Percentiles rank a stretch among this genome's conserved stretches.
phyloP scores from a whole-genome alignment of 2,329 filamentous ascomycete genomes.

The Trichoderma cornu-damae region DNA sequence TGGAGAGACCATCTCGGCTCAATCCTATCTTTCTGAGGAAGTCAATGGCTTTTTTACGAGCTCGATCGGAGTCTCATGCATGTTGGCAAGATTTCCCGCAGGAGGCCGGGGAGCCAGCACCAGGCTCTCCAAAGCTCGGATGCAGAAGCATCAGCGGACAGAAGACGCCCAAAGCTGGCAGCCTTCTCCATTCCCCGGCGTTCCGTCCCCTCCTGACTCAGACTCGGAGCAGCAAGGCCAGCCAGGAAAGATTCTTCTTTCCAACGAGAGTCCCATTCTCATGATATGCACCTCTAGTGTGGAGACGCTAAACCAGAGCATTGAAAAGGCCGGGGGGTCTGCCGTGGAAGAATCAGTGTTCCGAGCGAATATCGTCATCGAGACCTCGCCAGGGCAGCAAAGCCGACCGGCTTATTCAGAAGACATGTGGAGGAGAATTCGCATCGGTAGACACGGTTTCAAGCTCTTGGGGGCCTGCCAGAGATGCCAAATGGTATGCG shows the following conservation, averaged over 20 bases:
- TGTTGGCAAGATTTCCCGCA: conserved; percentile 76
- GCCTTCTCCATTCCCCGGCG: conserved; percentile 51
- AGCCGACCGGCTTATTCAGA: conserved; percentile 64
- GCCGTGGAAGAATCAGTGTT: conserved; percentile 70
- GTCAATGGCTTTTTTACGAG: conserved; percentile 74
- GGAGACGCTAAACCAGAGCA: conserved; percentile 67
- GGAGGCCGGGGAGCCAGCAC: conserved; percentile 54
- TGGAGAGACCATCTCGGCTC: conserved; percentile 68
- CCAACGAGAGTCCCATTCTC: conserved; percentile 92
- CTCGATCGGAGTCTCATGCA: conserved; percentile 71
- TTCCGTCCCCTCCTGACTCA: conserved; percentile 54
- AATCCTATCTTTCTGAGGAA: conserved; percentile 60
- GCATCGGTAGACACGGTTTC: conserved; percentile 60
- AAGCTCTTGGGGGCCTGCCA: conserved; percentile 77
- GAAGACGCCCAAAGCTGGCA: conserved; percentile 29
- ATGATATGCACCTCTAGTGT: conserved; percentile 77
- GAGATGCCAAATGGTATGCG: conserved; percentile 92
- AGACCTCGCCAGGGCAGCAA: conserved; percentile 32
- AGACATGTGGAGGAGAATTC: conserved; percentile 67
- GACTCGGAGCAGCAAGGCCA: conserved; percentile 40
- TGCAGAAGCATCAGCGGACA: conserved; percentile 52
- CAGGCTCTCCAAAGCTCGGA: conserved; percentile 66
- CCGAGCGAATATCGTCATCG: conserved; percentile 78
- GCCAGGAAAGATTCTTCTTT: conserved; percentile 62
- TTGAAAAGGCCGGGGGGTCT: conserved; percentile 57